These are phyloP conservation scores for Sutorius eximius DNA, from an alignment of 1,284 basidiomycete species.

Conservation along the genomic window DNA sequence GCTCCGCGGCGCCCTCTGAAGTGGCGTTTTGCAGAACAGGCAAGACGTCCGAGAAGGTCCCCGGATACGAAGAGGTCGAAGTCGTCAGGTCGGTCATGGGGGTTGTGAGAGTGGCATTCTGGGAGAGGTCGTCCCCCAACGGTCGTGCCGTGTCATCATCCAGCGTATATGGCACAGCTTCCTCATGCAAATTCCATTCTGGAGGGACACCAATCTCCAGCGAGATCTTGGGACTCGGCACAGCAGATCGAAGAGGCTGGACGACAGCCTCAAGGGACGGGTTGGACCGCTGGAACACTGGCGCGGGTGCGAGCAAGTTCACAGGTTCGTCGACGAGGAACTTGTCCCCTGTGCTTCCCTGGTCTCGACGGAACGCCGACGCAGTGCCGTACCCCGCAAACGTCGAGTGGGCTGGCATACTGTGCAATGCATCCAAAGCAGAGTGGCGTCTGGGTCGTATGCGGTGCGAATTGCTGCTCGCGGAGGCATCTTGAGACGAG, in stretches of 20 bases:
- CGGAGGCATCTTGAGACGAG: constrained; percentile 34
- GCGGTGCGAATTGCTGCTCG: constrained; percentile 26
- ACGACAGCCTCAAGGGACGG: constrained; percentile 5
- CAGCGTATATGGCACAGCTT: constrained; percentile 9
- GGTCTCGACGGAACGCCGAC: constrained; percentile 12
- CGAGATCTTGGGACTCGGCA: constrained; percentile 1
- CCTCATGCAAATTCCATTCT: background rate
- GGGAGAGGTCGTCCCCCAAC: constrained; percentile 1
- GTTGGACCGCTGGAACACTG: constrained; percentile 12
- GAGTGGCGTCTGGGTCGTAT: constrained; percentile 26
- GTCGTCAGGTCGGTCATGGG: background rate
- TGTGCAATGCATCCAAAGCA: constrained; percentile 21
- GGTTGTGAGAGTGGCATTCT: constrained; percentile 7
- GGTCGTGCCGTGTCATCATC: constrained; percentile 19
- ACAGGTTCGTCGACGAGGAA: background rate
- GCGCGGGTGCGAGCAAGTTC: constrained; percentile 17
- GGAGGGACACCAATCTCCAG: constrained; percentile 2
- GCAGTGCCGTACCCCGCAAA: constrained; percentile 14
- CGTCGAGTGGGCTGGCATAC: constrained; percentile 8
- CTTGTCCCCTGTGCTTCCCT: background rate
- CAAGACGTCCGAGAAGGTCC: background rate
- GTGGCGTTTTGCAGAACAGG: background rate
- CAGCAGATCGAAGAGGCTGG: constrained; percentile 7
- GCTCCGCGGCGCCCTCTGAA: constrained; percentile 2
- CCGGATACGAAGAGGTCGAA: constrained; percentile 3